A percentile compares a stretch with the other conserved stretches of the same genome.
phyloP scores from a whole-genome alignment of 2,329 filamentous ascomycete species.

The Coniochaeta ligniaria region DNA sequence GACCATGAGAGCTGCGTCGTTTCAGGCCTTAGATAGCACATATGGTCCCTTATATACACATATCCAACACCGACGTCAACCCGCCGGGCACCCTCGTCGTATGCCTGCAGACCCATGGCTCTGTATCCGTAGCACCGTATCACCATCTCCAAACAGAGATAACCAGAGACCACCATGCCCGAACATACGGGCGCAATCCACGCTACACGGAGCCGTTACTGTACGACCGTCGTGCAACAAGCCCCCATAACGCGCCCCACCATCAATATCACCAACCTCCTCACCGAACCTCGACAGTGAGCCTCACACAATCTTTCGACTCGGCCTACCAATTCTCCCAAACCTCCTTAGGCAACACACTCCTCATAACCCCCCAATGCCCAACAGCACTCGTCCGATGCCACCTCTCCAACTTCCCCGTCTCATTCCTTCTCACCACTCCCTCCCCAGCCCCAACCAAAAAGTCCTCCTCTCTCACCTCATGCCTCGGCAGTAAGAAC shows the following conservation, averaged over 20 bases:
- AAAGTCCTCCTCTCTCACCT: slow-evolving; percentile 52
- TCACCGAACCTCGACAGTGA: background rate
- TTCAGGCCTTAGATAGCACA: background rate
- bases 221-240: background rate
- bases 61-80: background rate
- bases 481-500: slow-evolving; percentile 66
- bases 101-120: background rate
- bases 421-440: slow-evolving; percentile 56
- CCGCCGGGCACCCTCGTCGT: background rate
- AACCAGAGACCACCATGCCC: background rate
- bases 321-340: slow-evolving; percentile 88
- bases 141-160: background rate
- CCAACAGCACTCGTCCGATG: slow-evolving; percentile 71
- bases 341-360: slow-evolving; percentile 65
- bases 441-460: slow-evolving; percentile 35
- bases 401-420: slow-evolving; percentile 58
- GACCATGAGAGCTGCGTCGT: background rate
- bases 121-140: background rate
- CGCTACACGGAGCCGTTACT: background rate
- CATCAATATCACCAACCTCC: background rate
- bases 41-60: background rate
- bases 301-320: no score
- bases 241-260: background rate
- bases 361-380: slow-evolving; percentile 91
- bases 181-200: background rate